Conservation (phyloP, 176 grass and related monocot species). For the Melocanna baccifera region DNA sequence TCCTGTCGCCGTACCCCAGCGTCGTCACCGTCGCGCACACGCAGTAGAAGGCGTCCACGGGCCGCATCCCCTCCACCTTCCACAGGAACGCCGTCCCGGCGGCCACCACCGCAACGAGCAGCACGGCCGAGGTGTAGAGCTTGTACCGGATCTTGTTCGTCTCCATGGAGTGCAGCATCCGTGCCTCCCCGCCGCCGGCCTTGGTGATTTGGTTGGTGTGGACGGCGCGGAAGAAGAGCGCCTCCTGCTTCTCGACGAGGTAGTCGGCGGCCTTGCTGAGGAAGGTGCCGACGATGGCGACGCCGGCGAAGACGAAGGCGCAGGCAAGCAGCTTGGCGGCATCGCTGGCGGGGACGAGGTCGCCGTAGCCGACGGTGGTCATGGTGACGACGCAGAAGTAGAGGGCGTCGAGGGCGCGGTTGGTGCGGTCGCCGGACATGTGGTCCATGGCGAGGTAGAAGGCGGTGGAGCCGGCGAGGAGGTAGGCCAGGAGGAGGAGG, state of each 20-base stretch:
- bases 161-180: conserved; percentile 49
- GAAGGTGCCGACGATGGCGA: conserved; percentile 48
- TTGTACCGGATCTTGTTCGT: conserved; percentile 36
- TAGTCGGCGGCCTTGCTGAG: conserved; percentile 56
- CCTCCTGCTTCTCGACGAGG: conserved; percentile 73
- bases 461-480: conserved; percentile 39
- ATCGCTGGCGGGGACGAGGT: conserved; percentile 51
- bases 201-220: conserved; percentile 10
- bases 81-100: conserved; percentile 36
- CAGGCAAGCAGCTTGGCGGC: conserved; percentile 47
- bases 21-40: conserved; percentile 67
- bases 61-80: conserved; percentile 38
- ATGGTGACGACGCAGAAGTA: conserved; percentile 89
- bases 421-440: conserved; percentile 41
- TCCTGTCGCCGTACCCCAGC: conserved; percentile 64
- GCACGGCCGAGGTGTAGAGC: conserved; percentile 27
- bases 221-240: conserved; percentile 26
- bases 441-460: conserved; percentile 50
- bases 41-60: conserved; percentile 56
- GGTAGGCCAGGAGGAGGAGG: conserved; percentile 48
- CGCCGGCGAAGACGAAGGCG: conserved; percentile 53
- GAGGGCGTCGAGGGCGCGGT: conserved; percentile 42
- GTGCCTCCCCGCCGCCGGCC: conserved; percentile 19
- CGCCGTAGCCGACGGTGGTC: conserved; percentile 97
- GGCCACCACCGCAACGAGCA: conserved; percentile 18